Conservation (phyloP, 2,329 filamentous ascomycete species). For the Paracoccidioides lutzii region DNA sequence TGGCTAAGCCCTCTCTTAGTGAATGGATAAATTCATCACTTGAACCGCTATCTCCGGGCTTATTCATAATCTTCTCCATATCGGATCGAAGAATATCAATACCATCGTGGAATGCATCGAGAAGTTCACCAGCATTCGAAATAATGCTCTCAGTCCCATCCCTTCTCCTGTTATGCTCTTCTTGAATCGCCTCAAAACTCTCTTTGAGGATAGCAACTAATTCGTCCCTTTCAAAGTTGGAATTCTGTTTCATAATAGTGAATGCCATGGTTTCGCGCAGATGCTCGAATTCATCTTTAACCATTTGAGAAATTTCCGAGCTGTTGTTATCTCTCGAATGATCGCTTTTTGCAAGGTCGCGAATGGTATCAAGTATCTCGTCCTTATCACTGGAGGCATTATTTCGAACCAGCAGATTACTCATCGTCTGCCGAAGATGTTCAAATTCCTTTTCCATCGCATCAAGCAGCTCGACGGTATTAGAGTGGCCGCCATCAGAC, state of each 20-base stretch:
- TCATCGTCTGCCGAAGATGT: conserved; percentile 64
- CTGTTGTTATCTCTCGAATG: conserved; percentile 25
- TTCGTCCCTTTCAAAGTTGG: conserved; percentile 46
- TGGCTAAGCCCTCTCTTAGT: conserved; percentile 66
- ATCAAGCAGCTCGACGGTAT: conserved; percentile 57
- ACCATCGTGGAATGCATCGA: conserved; percentile 53
- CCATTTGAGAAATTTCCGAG: conserved; percentile 35
- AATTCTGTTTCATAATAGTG: conserved; percentile 37
- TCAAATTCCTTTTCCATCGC: conserved; percentile 73
- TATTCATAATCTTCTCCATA: conserved; percentile 60
- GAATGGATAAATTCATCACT: conserved; percentile 85
- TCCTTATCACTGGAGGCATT: conserved; percentile 44
- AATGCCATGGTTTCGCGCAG: conserved; percentile 45
- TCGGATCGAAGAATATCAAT: conserved; percentile 65
- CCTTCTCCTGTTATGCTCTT: conserved; percentile 41
- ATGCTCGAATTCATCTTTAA: conserved; percentile 50
- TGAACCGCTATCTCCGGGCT: conserved; percentile 67
- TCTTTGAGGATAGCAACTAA: conserved; percentile 45
- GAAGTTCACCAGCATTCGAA: conserved; percentile 44
- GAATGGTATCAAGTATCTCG: conserved; percentile 49
- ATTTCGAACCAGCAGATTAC: conserved; percentile 53
- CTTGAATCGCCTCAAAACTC: conserved; percentile 30
- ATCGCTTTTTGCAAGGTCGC: conserved; percentile 32
- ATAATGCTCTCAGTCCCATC: conserved; percentile 41
- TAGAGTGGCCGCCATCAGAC: conserved; percentile 29